phyloP scores from a whole-genome alignment of 2,329 filamentous ascomycete species.

The Didymellaceae sp. region DNA sequence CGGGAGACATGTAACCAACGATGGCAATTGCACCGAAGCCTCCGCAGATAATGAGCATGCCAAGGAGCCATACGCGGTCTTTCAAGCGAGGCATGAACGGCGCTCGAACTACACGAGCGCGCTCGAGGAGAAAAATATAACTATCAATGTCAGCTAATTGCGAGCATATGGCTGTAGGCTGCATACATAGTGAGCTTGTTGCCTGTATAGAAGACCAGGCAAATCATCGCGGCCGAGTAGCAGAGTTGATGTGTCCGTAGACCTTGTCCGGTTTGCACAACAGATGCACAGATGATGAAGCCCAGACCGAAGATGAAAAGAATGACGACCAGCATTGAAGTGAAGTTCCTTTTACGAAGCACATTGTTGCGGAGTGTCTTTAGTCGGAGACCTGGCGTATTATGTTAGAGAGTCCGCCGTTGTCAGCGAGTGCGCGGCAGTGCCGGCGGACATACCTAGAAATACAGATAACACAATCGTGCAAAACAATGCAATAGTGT shows the following conservation, averaged over 20 bases:
- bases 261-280: constrained; percentile 38
- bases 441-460: constrained; percentile 9
- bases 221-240: constrained; percentile 44
- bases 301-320: constrained; percentile 21
- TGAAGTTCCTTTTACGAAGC: constrained; percentile 22
- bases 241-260: constrained; percentile 36
- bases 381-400: constrained; percentile 15
- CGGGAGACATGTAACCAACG: constrained; percentile 37
- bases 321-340: constrained; percentile 20
- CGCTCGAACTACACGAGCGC: constrained; percentile 44
- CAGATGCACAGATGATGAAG: constrained; percentile 24
- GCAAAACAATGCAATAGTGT: constrained; percentile 19
- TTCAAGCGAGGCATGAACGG: constrained; percentile 35
- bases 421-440: too few relatives aligned
- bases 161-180: not conserved
- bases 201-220: constrained; percentile 47
- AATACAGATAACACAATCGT: constrained; percentile 11
- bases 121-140: constrained; percentile 50
- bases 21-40: constrained; percentile 39
- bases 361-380: constrained; percentile 23
- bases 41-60: constrained; percentile 31
- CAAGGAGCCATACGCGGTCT: constrained; percentile 42
- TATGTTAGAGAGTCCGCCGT: not conserved
- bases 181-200: constrained; percentile 41
- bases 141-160: constrained; percentile 13